Conservation (phyloP, 257 asterid species). For the Sherardia arvensis region DNA sequence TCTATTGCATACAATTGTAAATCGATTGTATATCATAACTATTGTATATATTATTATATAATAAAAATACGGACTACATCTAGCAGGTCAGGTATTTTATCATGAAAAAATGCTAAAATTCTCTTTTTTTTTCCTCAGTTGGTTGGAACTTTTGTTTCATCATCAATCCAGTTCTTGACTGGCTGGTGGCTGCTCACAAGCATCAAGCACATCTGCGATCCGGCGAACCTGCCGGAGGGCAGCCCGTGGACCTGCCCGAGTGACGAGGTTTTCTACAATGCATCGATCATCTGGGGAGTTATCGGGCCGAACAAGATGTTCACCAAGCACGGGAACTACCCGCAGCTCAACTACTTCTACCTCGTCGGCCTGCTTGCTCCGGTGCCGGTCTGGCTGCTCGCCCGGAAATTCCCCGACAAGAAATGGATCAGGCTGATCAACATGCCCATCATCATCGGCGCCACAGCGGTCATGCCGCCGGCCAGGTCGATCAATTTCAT, state of each 20-base stretch:
- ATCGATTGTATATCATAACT: no score
- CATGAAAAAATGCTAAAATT: no score
- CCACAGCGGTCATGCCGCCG: slow-evolving; percentile 41
- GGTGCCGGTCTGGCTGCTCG: slow-evolving; percentile 41
- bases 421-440: slow-evolving; percentile 47
- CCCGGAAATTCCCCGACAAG: slow-evolving; percentile 44
- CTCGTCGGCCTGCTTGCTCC: slow-evolving; percentile 53
- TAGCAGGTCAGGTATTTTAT: no score
- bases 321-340: slow-evolving; percentile 58
- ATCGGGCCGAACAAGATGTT: slow-evolving; percentile 71
- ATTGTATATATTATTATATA: no score
- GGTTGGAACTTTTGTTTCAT: slow-evolving; percentile 48
- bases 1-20: no score
- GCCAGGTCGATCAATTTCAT: slow-evolving; percentile 45
- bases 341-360: slow-evolving; percentile 53
- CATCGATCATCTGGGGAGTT: slow-evolving; percentile 76
- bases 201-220: slow-evolving; percentile 42
- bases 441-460: slow-evolving; percentile 47
- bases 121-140: slow-evolving; percentile 17
- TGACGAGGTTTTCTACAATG: slow-evolving; percentile 67
- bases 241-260: slow-evolving; percentile 90
- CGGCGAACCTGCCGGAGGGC: slow-evolving; percentile 35
- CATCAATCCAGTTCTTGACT: slow-evolving; percentile 50
- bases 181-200: slow-evolving; percentile 69
- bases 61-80: no score